These are phyloP conservation scores for Coemansia sp. DNA, from an alignment of 192 early-diverging fungal genomes.

Conservation along the genomic window DNA sequence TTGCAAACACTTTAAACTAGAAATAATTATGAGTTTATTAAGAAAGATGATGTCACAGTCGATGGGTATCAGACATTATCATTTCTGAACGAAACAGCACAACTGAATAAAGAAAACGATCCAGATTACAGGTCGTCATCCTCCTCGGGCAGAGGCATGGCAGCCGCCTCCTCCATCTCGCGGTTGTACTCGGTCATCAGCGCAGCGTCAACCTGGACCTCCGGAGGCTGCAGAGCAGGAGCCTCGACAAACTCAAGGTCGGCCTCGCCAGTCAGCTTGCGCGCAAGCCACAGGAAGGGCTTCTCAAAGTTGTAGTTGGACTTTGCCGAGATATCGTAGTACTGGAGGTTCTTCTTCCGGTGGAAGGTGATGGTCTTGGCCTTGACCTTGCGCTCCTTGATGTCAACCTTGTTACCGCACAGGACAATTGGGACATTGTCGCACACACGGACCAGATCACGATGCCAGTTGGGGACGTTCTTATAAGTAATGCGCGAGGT, in stretches of 20 bases:
- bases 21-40: constrained; percentile 1
- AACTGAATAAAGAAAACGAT: background rate
- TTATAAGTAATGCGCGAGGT: constrained; percentile 99
- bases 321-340: constrained; percentile 99
- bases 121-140: constrained; percentile 62
- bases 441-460: constrained; percentile 98
- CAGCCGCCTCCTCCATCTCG: constrained; percentile 77
- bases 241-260: constrained; percentile 97
- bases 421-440: constrained; percentile 99
- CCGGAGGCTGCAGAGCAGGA: constrained; percentile 94
- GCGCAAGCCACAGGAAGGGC: constrained; percentile 99
- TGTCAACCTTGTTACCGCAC: constrained; percentile 99
- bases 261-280: constrained; percentile 93
- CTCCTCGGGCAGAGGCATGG: constrained; percentile 82
- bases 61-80: background rate
- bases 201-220: constrained; percentile 79
- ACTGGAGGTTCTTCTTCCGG: constrained; percentile 99
- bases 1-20: background rate
- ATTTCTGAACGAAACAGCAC: constrained; percentile 6
- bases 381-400: constrained; percentile 99
- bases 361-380: constrained; percentile 99
- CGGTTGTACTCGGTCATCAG: constrained; percentile 77
- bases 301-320: constrained; percentile 99
- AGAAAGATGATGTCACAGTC: background rate
- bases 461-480: constrained; percentile 99